Base-by-base conservation (phyloP, 2,329 filamentous ascomycete genomes). In the Fusarium praegraminearum region DNA sequence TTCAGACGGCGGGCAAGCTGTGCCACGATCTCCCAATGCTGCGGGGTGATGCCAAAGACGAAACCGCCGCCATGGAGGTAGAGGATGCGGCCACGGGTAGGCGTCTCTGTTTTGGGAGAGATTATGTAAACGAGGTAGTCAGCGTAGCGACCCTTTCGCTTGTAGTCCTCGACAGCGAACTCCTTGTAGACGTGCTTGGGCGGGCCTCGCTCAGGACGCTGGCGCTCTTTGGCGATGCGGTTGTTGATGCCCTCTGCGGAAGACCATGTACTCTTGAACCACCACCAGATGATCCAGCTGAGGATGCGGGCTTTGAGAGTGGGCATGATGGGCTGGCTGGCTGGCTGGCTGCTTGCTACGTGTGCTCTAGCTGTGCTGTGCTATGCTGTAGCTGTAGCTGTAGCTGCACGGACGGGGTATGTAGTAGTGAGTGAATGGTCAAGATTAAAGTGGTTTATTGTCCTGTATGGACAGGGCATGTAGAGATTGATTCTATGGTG, bases 61-160 rank as follows among this genome's bases (percentile, higher is more conserved):
- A 77, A 74, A 46, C 70, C 71, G 24, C 77, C 77, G 49, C 77
- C 77, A 45, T 79, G 77, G 24, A 76, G 67, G 52, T 78, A 79
- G 36, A 79, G 56, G 40, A 78, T 73, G 18, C 76, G 76, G 3
- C 71, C 74, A 35, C 74, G 66, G 32, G 69, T 67, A 2, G 76
- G 75, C 38, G 69, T 64, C 40, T 76, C 76, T 7, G 76, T 74
- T 61, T 78, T 77, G 54, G 76, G 74, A 5, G 75, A 67, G n/a
- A 78, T 68, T 18, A 76, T 75, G 36, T 74, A 77, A 41, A 79
- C 73, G 7, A 47, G 36, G 53, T 70, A 71, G 16, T 68, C 47
- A 20, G 66, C 50, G 20, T 65, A 32, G 33, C 54, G 45, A 10
- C 62, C 62, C 16, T 60, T 60, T 13, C 71, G 62, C 56, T 65